phyloP scores from a whole-genome alignment of 495 filamentous ascomycete genomes.

The Chaetomium tenue region DNA sequence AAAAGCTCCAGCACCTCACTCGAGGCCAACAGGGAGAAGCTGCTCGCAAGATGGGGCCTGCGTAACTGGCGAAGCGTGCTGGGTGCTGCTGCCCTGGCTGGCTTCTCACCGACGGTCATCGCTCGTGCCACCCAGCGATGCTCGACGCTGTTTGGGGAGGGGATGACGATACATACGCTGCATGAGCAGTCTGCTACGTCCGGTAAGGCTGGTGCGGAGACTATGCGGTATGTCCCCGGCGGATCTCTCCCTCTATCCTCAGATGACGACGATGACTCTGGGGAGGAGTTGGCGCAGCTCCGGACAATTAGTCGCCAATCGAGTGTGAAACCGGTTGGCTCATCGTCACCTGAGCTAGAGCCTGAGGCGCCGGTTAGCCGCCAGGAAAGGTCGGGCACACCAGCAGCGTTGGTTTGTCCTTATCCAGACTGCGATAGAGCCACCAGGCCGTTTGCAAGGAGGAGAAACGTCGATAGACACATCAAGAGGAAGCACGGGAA shows the following conservation, averaged over 20 bases:
- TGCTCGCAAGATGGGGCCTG: slow-evolving; percentile 40
- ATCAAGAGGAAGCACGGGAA: slow-evolving; percentile 10
- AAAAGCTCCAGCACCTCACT: slow-evolving; percentile 16
- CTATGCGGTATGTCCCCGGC: slow-evolving; percentile 40
- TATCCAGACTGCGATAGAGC: slow-evolving; percentile 24
- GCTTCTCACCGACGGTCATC: slow-evolving; percentile 60
- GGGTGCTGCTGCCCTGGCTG: slow-evolving; percentile 67
- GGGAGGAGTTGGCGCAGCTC: slow-evolving; percentile 18
- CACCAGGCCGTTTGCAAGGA: slow-evolving; percentile 11
- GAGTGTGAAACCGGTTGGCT: slow-evolving; percentile 11
- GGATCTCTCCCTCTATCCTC: slow-evolving; percentile 32
- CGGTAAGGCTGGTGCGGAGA: slow-evolving; percentile 10
- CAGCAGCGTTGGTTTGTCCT: slow-evolving; percentile 22
- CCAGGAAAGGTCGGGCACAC: neutral
- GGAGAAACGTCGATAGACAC: slow-evolving; percentile 6
- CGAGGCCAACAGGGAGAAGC: slow-evolving; percentile 13
- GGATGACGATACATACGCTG: slow-evolving; percentile 59
- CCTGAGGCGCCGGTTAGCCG: neutral
- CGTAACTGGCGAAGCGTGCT: slow-evolving; percentile 82
- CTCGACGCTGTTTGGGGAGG: slow-evolving; percentile 64
- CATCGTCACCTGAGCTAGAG: slow-evolving; percentile 7
- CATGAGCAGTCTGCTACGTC: slow-evolving; percentile 41
- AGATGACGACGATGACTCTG: slow-evolving; percentile 38
- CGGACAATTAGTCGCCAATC: slow-evolving; percentile 29
- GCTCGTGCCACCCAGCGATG: slow-evolving; percentile 67